Percentiles rank a stretch among this genome's conserved stretches.
Conservation (phyloP, 2,329 filamentous ascomycete genomes). For the Trichoderma asperellum region DNA sequence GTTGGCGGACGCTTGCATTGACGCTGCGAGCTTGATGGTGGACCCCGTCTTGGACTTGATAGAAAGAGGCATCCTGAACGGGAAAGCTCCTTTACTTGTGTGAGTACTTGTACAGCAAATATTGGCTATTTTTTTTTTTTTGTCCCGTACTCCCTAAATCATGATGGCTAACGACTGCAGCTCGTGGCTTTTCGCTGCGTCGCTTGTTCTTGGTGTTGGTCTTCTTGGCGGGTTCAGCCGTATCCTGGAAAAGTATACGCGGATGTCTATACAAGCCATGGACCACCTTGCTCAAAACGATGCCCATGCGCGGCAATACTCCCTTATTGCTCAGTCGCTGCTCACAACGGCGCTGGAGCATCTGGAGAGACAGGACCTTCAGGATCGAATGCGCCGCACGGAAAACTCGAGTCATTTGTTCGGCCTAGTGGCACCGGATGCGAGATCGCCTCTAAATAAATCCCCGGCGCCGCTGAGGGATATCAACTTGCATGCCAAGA, state of each 20-base stretch:
- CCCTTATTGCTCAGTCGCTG: conserved; percentile 56
- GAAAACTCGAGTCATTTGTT: conserved; percentile 58
- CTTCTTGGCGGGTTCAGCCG: conserved; percentile 57
- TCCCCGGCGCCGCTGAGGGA: conserved; percentile 29
- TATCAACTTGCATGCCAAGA: conserved; percentile 28
- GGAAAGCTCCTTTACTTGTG: conserved; percentile 55
- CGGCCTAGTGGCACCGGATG: conserved; percentile 49
- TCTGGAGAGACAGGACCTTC: conserved; percentile 52
- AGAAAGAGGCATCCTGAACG: conserved; percentile 47
- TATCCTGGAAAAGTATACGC: conserved; percentile 55
- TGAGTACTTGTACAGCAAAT: conserved; percentile 40
- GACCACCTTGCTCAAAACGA: conserved; percentile 55
- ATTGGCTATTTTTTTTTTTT: neutral
- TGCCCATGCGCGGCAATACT: conserved; percentile 57
- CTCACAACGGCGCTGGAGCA: conserved; percentile 51
- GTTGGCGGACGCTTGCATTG: conserved; percentile 59
- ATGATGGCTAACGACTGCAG: conserved; percentile 36
- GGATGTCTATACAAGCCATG: conserved; percentile 52
- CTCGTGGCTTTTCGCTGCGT: conserved; percentile 59
- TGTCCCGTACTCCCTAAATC: neutral
- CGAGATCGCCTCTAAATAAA: conserved; percentile 27
- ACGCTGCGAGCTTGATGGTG: conserved; percentile 58
- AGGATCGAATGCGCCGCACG: conserved; percentile 51
- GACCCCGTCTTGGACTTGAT: conserved; percentile 53
- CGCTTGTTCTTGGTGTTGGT: conserved; percentile 56